These are phyloP conservation scores for Cardamine resedifolia DNA, from an alignment of 345 rosid genomes.

Conservation along the genomic window DNA sequence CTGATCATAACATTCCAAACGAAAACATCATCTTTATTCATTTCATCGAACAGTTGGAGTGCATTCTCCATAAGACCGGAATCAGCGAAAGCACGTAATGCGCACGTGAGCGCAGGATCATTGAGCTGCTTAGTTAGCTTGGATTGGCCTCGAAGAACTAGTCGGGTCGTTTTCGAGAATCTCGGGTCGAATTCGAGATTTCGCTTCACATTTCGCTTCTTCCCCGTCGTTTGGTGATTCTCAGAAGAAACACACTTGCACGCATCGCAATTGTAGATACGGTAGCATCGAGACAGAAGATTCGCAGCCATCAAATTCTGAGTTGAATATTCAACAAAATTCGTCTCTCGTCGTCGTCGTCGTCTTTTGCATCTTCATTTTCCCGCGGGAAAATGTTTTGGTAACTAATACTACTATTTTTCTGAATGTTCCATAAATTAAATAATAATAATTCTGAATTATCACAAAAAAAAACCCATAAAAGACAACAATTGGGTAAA, in stretches of 20 bases:
- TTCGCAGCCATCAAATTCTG: slow-evolving; percentile 39
- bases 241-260: slow-evolving; percentile 34
- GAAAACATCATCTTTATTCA: slow-evolving; percentile 50
- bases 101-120: slow-evolving; percentile 34
- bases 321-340: background rate
- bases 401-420: background rate
- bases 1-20: slow-evolving; percentile 68
- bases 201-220: slow-evolving; percentile 1
- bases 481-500: background rate
- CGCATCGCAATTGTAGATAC: slow-evolving; percentile 26
- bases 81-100: slow-evolving; percentile 32
- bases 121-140: slow-evolving; percentile 12
- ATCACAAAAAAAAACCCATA: background rate
- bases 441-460: background rate
- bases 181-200: slow-evolving; percentile 20
- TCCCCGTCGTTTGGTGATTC: slow-evolving; percentile 25
- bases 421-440: background rate
- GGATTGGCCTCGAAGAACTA: background rate
- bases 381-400: slow-evolving; percentile 34
- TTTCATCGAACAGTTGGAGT: slow-evolving; percentile 65
- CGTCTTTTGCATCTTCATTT: slow-evolving; percentile 19
- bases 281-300: slow-evolving; percentile 21
- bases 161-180: slow-evolving; percentile 24
- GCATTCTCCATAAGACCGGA: slow-evolving; percentile 54
- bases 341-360: background rate